Evolutionary conservation across 257 asterid genomes (phyloP).

Genomic region (Jaltomata sinuosa): DNA sequence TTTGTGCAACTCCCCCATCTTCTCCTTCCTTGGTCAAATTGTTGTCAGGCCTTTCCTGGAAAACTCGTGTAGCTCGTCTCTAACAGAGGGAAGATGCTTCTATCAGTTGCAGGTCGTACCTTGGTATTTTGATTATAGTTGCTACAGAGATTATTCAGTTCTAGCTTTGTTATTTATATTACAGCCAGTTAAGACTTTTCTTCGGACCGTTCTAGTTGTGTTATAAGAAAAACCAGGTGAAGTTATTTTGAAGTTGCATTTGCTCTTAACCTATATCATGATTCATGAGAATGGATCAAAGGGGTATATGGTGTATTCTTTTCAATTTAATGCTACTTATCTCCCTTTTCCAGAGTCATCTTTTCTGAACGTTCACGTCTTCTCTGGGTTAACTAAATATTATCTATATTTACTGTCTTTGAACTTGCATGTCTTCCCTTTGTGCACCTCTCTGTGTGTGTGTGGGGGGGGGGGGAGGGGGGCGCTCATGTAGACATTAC

Average conservation of each 20-base stretch:
- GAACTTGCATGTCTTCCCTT: neutral
- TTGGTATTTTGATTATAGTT: neutral
- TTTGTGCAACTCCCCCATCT: neutral
- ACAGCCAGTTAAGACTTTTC: neutral
- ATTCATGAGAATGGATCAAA: neutral
- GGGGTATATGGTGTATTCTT: neutral
- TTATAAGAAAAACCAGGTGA: neutral
- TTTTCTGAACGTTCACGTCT: neutral
- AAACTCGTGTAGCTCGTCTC: neutral
- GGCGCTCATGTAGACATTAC: no score
- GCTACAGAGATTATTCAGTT: neutral
- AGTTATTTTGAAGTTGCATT: neutral
- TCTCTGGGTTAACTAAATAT: neutral
- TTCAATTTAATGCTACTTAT: neutral
- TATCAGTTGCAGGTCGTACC: neutral
- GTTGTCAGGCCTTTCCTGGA: neutral
- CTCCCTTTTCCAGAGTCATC: neutral
- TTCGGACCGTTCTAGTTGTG: neutral
- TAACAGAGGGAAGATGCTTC: neutral
- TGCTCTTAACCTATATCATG: neutral
- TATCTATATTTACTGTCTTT: neutral
- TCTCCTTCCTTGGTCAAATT: neutral
- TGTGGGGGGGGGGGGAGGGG: no score
- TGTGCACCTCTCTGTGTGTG: no score
- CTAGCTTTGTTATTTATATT: neutral